These are phyloP conservation scores for Leavenworthia alabamica DNA, from an alignment of 345 rosid genomes.

Conservation along the genomic window DNA sequence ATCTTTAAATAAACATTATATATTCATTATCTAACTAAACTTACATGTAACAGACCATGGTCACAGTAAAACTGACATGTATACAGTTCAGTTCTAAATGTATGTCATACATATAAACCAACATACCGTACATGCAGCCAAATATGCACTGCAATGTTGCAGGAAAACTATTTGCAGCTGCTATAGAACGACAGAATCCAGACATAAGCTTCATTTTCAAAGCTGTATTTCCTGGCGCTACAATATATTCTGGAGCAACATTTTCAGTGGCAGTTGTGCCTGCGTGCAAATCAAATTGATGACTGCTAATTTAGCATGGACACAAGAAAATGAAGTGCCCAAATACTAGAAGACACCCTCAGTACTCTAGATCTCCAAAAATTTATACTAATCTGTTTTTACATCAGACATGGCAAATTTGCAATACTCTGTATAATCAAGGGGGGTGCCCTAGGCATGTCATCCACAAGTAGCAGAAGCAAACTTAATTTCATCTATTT, in stretches of 20 bases:
- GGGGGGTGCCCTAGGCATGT: neutral
- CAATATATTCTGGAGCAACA: constrained; percentile 55
- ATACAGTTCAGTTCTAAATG: neutral
- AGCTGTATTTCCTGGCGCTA: constrained; percentile 62
- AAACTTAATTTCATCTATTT: neutral
- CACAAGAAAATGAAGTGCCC: neutral
- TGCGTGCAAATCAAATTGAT: constrained; percentile 32
- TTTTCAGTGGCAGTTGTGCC: constrained; percentile 56
- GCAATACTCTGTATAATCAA: constrained; percentile 11
- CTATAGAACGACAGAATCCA: constrained; percentile 67
- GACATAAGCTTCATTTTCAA: constrained; percentile 72
- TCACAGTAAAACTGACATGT: neutral
- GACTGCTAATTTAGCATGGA: constrained; percentile 13
- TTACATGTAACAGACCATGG: constrained; percentile 1
- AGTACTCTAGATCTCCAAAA: neutral
- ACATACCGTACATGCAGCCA: constrained; percentile 84
- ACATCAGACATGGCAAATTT: constrained; percentile 5
- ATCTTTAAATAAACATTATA: neutral
- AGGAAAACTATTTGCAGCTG: constrained; percentile 90
- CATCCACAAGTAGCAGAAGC: constrained; percentile 1
- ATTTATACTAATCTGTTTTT: neutral
- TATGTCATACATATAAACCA: constrained; percentile 1
- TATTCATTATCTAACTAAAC: constrained; percentile 6
- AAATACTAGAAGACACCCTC: constrained; percentile 11
- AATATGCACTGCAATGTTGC: constrained; percentile 92